Conservation (phyloP, 2,329 filamentous ascomycete species). For the Pochonia chlamydosporia region DNA sequence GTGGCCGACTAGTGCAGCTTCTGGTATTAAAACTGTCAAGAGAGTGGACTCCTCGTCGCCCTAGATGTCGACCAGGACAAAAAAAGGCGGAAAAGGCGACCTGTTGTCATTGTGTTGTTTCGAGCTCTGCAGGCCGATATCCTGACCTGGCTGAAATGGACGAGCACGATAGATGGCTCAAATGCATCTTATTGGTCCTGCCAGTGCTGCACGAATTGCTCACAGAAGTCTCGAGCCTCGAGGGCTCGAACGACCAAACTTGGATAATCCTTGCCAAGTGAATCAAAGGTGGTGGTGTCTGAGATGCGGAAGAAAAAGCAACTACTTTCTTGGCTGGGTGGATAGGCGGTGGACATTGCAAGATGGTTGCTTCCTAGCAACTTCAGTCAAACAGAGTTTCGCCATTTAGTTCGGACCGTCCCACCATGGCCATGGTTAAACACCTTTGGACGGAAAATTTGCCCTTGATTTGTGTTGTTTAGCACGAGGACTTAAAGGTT, state of each 20-base stretch:
- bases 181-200: neutral
- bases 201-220: neutral
- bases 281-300: slow-evolving; percentile 11
- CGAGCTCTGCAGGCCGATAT: neutral
- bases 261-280: slow-evolving; percentile 5
- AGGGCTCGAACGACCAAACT: neutral
- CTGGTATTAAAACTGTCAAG: neutral
- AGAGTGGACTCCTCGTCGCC: neutral
- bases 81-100: neutral
- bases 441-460: neutral
- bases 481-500: neutral
- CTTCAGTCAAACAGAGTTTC: neutral
- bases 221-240: neutral
- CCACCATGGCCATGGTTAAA: neutral
- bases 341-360: neutral
- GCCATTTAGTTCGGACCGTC: slow-evolving; percentile 5
- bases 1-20: neutral
- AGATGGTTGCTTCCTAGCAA: neutral
- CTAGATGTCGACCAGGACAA: neutral
- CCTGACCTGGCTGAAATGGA: neutral
- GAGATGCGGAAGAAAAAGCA: slow-evolving; percentile 12
- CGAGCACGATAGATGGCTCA: neutral
- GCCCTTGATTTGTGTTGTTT: neutral
- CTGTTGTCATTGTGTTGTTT: neutral
- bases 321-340: slow-evolving; percentile 1